phyloP scores from a whole-genome alignment of 148 eudicot species.

The Fagopyrum homotropicum region DNA sequence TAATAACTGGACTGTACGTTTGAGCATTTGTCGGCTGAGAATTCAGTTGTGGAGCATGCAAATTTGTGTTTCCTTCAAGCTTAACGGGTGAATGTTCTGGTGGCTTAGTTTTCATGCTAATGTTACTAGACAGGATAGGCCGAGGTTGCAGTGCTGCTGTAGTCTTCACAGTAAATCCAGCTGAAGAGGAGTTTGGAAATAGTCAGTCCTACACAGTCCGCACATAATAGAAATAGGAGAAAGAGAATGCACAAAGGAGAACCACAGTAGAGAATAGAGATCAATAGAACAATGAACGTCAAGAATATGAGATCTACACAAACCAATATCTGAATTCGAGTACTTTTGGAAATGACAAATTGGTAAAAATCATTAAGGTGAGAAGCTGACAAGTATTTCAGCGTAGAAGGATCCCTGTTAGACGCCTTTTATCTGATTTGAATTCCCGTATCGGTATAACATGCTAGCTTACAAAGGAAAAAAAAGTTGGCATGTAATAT shows the following conservation, averaged over 20 bases:
- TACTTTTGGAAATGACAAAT: neutral
- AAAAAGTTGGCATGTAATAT: neutral
- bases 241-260: neutral
- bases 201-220: neutral
- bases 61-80: slow-evolving; percentile 30
- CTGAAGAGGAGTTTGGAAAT: slow-evolving; percentile 20
- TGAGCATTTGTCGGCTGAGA: slow-evolving; percentile 30
- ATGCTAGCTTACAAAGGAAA: neutral
- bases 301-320: neutral
- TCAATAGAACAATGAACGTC: neutral
- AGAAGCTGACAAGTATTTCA: neutral
- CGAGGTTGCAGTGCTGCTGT: slow-evolving; percentile 51
- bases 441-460: neutral
- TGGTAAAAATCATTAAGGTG: neutral
- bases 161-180: slow-evolving; percentile 31
- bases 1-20: slow-evolving; percentile 30
- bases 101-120: slow-evolving; percentile 36
- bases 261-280: neutral
- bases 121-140: slow-evolving; percentile 33
- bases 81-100: slow-evolving; percentile 31
- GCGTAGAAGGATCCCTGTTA: neutral
- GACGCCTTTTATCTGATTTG: neutral
- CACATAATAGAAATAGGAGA: neutral
- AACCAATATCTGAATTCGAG: neutral
- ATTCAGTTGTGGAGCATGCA: slow-evolving; percentile 29